Evolutionary conservation across 441 rosid genomes (phyloP), one percentile per base, ranked within the genome.

Genomic region (Jatropha podagrica): DNA sequence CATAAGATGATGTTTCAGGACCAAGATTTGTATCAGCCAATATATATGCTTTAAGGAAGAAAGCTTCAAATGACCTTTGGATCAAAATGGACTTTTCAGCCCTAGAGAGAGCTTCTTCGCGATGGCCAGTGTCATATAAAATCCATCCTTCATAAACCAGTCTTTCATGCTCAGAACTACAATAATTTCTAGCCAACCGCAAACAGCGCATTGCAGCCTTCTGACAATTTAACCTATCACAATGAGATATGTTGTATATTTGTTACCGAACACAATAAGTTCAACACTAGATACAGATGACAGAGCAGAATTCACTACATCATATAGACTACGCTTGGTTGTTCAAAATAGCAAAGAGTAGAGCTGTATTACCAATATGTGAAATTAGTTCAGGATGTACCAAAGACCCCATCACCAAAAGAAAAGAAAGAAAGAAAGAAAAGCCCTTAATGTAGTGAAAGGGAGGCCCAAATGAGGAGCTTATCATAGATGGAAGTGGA

Each of bases 141-240:
- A 96, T 88, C 99, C 98, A 95, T 65, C 97, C 99, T 85, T 95
- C 98, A 74, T 95, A 95, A 59, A 95, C 91, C 48, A 91, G 97
- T 84, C 89, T 89, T 85, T 96, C 99, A 65, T 92, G 90, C 77
- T 89, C 87, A 0, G 87, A 85, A 72, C 82, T 85, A 55, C 97
- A 87, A 80, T 90, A 82, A 77, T 92, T 96, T 81, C 96, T 86
- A 38, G 98, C 98, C 86, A 92, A 74, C 62, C 95, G 87, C 74
- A 96, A 80, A 76, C 94, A 84, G 11, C 86, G 93, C 98, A 96
- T 96, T 55, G 97, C 98, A 63, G 95, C 92, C 85, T 92, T 94
- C 79, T 91, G 99, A 81, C 94, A 94, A 75, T 94, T 96, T 81
- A 96, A 84, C 93, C 98, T 96, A 79, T 70, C 63, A 44, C 32